These are phyloP conservation scores for Trichosanthes cucumerina DNA, from an alignment of 306 rosid genomes.

Conservation along the genomic window DNA sequence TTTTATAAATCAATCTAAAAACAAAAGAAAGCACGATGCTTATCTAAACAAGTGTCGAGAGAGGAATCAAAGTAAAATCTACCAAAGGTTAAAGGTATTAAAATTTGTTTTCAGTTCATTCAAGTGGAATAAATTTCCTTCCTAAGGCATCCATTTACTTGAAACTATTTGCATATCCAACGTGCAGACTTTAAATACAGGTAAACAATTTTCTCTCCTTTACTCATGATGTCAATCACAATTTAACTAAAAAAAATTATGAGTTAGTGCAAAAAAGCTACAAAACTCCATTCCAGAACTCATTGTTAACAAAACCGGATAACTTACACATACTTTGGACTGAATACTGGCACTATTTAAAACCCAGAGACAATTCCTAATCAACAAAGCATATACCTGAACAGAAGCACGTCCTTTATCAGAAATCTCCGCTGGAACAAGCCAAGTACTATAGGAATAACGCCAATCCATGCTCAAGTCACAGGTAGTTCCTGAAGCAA, in stretches of 20 bases:
- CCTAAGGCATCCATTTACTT: not conserved
- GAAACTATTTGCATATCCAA: not conserved
- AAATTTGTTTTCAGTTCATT: not conserved
- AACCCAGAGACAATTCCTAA: not conserved
- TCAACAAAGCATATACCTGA: slow-evolving; percentile 32
- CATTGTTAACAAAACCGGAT: not conserved
- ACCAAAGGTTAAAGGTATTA: not conserved
- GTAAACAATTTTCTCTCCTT: not conserved
- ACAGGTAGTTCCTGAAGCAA: slow-evolving; percentile 63
- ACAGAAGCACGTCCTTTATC: slow-evolving; percentile 64
- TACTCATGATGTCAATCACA: not conserved
- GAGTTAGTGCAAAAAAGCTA: not conserved
- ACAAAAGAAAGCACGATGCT: not conserved
- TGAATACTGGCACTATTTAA: not conserved
- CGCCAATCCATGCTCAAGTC: slow-evolving; percentile 71
- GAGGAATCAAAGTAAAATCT: not conserved
- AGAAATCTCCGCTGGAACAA: slow-evolving; percentile 47
- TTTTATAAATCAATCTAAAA: not conserved
- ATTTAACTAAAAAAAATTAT: no score
- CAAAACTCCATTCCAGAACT: not conserved
- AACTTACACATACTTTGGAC: not conserved
- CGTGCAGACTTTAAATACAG: not conserved
- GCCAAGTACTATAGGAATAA: slow-evolving; percentile 65
- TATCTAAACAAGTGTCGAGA: not conserved
- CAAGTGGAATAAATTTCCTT: not conserved